A percentile compares a stretch with the other conserved stretches of the same genome.
Conservation (phyloP, 768 basidiomycete species). For the Collybia sp. region DNA sequence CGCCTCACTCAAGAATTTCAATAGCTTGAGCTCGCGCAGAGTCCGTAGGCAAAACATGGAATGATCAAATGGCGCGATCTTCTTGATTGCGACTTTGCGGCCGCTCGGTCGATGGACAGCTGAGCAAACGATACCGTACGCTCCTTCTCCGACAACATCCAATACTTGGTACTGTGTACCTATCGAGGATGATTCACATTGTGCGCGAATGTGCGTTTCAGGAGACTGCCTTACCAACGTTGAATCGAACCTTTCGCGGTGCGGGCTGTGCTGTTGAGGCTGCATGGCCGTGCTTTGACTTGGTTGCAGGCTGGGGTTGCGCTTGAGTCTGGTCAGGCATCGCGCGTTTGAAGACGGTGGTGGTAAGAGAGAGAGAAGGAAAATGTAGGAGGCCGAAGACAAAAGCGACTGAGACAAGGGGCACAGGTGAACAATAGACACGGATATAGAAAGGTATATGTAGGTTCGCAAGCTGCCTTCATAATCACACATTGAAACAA, state of each 20-base stretch:
- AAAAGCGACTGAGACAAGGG: constrained; percentile 3
- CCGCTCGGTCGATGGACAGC: constrained; percentile 84
- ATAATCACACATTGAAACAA: constrained; percentile 9
- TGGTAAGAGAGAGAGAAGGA: constrained; percentile 8
- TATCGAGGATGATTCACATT: constrained; percentile 16
- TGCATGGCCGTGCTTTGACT: constrained; percentile 34
- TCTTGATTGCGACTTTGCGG: constrained; percentile 94
- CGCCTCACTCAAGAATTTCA: constrained; percentile 82
- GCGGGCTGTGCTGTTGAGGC: constrained; percentile 42
- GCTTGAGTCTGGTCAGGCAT: constrained; percentile 23
- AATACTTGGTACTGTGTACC: constrained; percentile 81
- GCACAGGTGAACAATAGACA: constrained; percentile 13
- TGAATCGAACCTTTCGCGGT: constrained; percentile 84
- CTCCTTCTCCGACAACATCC: constrained; percentile 86
- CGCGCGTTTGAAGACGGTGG: neutral
- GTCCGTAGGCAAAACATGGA: constrained; percentile 88
- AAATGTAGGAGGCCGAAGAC: constrained; percentile 11
- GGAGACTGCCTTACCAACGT: constrained; percentile 53
- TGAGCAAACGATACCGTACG: constrained; percentile 94
- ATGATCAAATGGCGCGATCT: constrained; percentile 93
- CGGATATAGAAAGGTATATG: constrained; percentile 11
- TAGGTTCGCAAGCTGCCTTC: constrained; percentile 5
- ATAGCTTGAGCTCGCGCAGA: constrained; percentile 77
- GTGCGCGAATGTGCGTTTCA: constrained; percentile 1
- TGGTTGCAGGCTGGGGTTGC: constrained; percentile 20